phyloP scores from a whole-genome alignment of 352 stramenopile species.

The Globisporangium barbulae region DNA sequence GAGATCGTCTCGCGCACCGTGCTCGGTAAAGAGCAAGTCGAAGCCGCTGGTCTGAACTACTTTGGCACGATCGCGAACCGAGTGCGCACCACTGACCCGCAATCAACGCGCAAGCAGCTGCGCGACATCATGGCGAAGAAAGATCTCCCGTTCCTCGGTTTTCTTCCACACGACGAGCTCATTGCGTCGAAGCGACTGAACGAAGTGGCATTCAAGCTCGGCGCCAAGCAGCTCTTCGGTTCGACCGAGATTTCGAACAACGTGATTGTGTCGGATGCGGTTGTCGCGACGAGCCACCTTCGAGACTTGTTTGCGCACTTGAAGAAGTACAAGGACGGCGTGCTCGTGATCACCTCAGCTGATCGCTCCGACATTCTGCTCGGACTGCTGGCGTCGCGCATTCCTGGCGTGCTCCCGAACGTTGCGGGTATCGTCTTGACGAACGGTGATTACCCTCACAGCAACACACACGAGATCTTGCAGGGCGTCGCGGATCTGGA shows the following conservation, averaged over 20 bases:
- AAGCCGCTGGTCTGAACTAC: slow-evolving; percentile 52
- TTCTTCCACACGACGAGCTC: slow-evolving; percentile 60
- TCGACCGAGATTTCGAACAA: slow-evolving; percentile 60
- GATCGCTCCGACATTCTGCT: slow-evolving; percentile 74
- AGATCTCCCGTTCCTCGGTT: slow-evolving; percentile 58
- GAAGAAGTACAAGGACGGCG: slow-evolving; percentile 74
- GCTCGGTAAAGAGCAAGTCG: slow-evolving; percentile 57
- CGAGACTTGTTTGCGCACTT: slow-evolving; percentile 76
- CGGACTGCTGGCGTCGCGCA: slow-evolving; percentile 58
- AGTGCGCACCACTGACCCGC: slow-evolving; percentile 35
- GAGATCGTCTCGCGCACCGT: slow-evolving; percentile 60
- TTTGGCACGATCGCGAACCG: slow-evolving; percentile 79
- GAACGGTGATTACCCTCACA: slow-evolving; percentile 72
- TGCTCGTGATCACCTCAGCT: slow-evolving; percentile 73
- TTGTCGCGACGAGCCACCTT: slow-evolving; percentile 65
- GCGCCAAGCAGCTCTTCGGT: slow-evolving; percentile 63
- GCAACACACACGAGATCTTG: slow-evolving; percentile 70
- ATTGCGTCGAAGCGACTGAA: slow-evolving; percentile 77
- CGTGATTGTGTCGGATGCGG: slow-evolving; percentile 58
- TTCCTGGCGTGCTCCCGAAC: slow-evolving; percentile 64
- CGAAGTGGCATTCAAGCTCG: slow-evolving; percentile 65
- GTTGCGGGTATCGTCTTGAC: slow-evolving; percentile 72
- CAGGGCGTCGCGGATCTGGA: slow-evolving; percentile 64
- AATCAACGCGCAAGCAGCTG: slow-evolving; percentile 35
- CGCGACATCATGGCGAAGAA: slow-evolving; percentile 31